Base-by-base conservation (phyloP, 176 grass and related monocot genomes). In the Oryza meridionalis region DNA sequence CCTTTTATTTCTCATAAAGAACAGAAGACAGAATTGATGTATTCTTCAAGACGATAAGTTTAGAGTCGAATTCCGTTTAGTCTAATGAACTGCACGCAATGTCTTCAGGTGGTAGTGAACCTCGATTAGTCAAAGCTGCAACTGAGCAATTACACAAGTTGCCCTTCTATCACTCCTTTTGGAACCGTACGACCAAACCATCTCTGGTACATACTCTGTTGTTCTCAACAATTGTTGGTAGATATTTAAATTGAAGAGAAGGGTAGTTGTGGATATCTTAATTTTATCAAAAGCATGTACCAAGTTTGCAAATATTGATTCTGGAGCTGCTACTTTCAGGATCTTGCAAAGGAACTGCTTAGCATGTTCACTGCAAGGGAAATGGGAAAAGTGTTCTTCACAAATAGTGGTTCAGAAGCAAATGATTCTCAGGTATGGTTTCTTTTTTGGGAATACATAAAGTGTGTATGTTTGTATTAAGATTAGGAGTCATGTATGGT, bases 351-450 rank as follows among this genome's bases (percentile, higher is more conserved):
- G 6, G 96, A 92, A 37, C 62, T 99, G 74, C 84, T 96, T 80
- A 87, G 84, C 40, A 89, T 90, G 76, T 99, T 96, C 75, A 96
- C 96, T 11, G 91, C 91, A 81, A 95, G 80, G 38, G 79, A 99
- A 89, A 96, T 99, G 96, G 91, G 91, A 43, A 99, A 99, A 77
- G 91, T 95, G 22, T 99, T 96, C 86, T 99, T 99, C 85, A 95
- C 96, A 61, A 99, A 94, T 69, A 99, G 93, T n/a, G 93, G 96
- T 69, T 99, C 96, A 21, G 96, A 99, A 92, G 96, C 96, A 69
- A 99, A 99, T 86, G 96, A 99, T 72, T 96, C 96, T 22, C 96
- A 96, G 89, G 96, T 98, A 73, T 53, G 73, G 22, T 44, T 59
- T 14, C 26, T 45, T 24, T 38, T 38, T 38, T 38, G 37, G 37